These are phyloP conservation scores for Eragrostis tef DNA, from an alignment of 202 grass and related monocot genomes.

Conservation along the genomic window DNA sequence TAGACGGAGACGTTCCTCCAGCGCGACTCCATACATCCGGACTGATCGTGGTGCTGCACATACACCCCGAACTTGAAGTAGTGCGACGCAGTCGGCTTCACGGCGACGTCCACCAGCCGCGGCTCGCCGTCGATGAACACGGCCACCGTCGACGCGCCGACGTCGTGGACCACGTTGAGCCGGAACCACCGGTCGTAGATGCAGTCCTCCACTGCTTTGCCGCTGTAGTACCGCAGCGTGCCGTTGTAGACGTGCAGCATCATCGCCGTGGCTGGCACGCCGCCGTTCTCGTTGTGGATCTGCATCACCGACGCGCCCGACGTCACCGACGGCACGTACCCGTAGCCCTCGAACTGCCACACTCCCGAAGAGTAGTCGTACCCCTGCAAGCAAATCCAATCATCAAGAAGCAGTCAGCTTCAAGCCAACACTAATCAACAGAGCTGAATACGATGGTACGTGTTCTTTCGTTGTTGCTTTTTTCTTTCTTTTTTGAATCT, in stretches of 20 bases:
- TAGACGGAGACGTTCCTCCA: conserved; percentile 57
- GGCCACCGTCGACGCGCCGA: conserved; percentile 25
- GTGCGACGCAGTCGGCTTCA: neutral
- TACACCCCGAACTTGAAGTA: conserved; percentile 67
- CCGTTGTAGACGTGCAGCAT: conserved; percentile 59
- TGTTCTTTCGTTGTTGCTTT: neutral
- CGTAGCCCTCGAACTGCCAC: conserved; percentile 44
- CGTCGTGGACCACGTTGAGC: conserved; percentile 60
- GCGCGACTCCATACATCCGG: conserved; percentile 45
- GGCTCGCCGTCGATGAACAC: conserved; percentile 41
- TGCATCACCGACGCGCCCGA: conserved; percentile 33
- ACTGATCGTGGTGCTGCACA: conserved; percentile 31
- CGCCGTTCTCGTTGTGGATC: conserved; percentile 18
- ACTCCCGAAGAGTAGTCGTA: conserved; percentile 32
- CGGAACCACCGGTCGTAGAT: conserved; percentile 58
- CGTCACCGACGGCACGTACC: neutral
- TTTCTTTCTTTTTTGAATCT: too few relatives aligned
- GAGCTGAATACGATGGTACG: neutral
- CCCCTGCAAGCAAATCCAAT: neutral
- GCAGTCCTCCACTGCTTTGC: neutral
- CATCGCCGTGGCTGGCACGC: conserved; percentile 14
- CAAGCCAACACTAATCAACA: too few relatives aligned
- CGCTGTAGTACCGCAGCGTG: conserved; percentile 25
- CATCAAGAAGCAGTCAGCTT: too few relatives aligned
- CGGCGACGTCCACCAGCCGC: neutral